A percentile compares a stretch with the other conserved stretches of the same genome.
phyloP scores from a whole-genome alignment of 352 stramenopile species.

The Globisporangium mamillatum region DNA sequence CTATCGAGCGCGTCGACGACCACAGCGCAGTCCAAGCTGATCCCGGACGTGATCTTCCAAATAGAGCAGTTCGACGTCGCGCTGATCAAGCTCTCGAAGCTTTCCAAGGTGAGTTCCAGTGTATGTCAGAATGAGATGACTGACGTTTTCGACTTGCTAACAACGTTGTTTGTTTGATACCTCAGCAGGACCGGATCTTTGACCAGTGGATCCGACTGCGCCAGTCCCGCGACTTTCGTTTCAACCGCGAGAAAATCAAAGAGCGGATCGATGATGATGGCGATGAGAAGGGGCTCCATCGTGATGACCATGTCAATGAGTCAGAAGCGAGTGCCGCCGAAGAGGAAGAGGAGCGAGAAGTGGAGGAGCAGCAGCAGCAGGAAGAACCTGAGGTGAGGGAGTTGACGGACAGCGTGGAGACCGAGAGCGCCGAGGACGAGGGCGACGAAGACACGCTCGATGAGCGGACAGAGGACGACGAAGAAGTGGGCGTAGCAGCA shows the following conservation, averaged over 20 bases:
- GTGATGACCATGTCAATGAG: slow-evolving; percentile 11
- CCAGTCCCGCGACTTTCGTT: slow-evolving; percentile 48
- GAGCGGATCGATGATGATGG: slow-evolving; percentile 23
- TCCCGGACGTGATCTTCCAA: slow-evolving; percentile 64
- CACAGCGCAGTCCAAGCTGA: slow-evolving; percentile 44
- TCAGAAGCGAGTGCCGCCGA: slow-evolving; percentile 15
- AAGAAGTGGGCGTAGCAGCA: background rate
- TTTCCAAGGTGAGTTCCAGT: slow-evolving; percentile 37
- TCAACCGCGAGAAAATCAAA: slow-evolving; percentile 41
- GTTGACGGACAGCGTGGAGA: slow-evolving; percentile 14
- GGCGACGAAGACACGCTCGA: slow-evolving; percentile 12
- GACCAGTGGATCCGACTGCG: slow-evolving; percentile 48
- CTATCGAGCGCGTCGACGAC: slow-evolving; percentile 4
- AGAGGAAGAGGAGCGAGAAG: slow-evolving; percentile 13
- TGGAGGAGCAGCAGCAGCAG: slow-evolving; percentile 12
- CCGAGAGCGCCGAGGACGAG: slow-evolving; percentile 15
- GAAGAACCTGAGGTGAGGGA: slow-evolving; percentile 13
- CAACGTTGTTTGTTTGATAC: background rate
- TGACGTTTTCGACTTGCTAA: background rate
- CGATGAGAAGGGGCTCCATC: slow-evolving; percentile 16
- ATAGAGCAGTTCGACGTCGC: slow-evolving; percentile 67
- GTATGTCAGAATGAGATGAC: no score
- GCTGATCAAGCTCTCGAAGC: slow-evolving; percentile 64
- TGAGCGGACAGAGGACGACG: slow-evolving; percentile 8
- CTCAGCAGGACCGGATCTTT: slow-evolving; percentile 37